Percentiles rank a stretch among this genome's conserved stretches.
These are phyloP conservation scores for Gyrodon lividus DNA, from an alignment of 768 basidiomycete species.

Conservation along the genomic window DNA sequence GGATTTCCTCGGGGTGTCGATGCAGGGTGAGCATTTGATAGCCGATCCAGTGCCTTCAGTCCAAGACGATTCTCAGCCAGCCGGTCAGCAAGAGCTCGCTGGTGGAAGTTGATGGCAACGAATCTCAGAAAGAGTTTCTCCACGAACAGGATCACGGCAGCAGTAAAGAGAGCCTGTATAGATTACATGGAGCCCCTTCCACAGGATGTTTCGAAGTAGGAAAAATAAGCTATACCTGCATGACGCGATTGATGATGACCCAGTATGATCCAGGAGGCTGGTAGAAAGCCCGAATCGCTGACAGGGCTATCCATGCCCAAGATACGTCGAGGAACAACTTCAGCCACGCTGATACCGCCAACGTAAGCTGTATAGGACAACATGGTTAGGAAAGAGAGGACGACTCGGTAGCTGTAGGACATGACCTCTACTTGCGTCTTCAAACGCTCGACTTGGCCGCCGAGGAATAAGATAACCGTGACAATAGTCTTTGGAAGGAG, in stretches of 20 bases:
- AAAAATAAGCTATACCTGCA: constrained; percentile 49
- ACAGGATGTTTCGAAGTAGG: constrained; percentile 1
- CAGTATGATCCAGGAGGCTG: constrained; percentile 66
- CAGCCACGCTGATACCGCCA: constrained; percentile 70
- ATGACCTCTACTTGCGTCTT: constrained; percentile 70
- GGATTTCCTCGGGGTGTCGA: constrained; percentile 35
- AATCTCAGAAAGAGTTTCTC: constrained; percentile 69
- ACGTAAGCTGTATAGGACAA: constrained; percentile 45
- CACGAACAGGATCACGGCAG: constrained; percentile 42
- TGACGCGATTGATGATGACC: constrained; percentile 64
- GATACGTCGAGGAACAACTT: constrained; percentile 64
- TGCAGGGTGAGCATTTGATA: constrained; percentile 63
- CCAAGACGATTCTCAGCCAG: constrained; percentile 68
- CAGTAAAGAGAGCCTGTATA: constrained; percentile 45
- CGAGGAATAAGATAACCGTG: constrained; percentile 50
- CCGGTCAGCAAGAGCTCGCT: constrained; percentile 72
- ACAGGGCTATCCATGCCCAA: constrained; percentile 76
- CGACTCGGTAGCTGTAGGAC: not conserved
- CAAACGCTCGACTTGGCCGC: constrained; percentile 62
- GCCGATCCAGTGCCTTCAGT: constrained; percentile 64
- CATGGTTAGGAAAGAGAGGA: constrained; percentile 1
- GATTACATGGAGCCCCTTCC: constrained; percentile 6
- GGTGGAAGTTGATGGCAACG: constrained; percentile 80
- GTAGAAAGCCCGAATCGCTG: constrained; percentile 55
- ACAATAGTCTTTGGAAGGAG: constrained; percentile 57